Percentiles rank a stretch among this genome's conserved stretches.
phyloP scores from a whole-genome alignment of 2,329 filamentous ascomycete genomes.

The Helotiales sp. region DNA sequence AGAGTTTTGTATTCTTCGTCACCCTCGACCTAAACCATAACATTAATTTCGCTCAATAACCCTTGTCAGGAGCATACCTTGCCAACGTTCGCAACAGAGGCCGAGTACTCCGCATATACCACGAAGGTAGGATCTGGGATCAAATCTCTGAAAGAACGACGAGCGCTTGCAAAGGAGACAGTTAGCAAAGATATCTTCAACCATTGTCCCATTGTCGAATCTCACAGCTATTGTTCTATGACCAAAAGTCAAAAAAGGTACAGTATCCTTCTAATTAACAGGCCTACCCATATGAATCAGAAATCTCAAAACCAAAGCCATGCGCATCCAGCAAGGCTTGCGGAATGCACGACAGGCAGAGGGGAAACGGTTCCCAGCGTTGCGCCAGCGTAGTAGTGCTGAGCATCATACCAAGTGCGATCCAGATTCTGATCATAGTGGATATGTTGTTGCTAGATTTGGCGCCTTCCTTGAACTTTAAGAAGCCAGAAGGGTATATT shows the following conservation, averaged over 20 bases:
- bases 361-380: not conserved
- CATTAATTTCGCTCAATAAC: not conserved
- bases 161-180: conserved; percentile 24
- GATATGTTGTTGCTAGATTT: too few relatives aligned
- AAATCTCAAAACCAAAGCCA: not conserved
- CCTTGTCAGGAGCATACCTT: conserved; percentile 8
- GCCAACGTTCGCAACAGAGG: conserved; percentile 27
- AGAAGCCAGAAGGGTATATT: too few relatives aligned
- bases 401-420: not conserved
- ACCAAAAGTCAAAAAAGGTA: too few relatives aligned
- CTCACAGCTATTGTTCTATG: conserved; percentile 38
- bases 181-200: conserved; percentile 32
- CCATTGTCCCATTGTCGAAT: conserved; percentile 39
- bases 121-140: conserved; percentile 7
- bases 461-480: too few relatives aligned
- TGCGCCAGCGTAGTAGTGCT: not conserved
- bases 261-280: too few relatives aligned
- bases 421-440: not conserved
- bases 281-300: not conserved
- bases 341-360: not conserved
- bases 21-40: not conserved
- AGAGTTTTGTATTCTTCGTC: not conserved
- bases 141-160: conserved; percentile 12
- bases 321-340: not conserved
- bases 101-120: conserved; percentile 32